Evolutionary conservation across 179 eudicot genomes (phyloP), one percentile per base, ranked within the genome.

Genomic region (Gypsophila paniculata): DNA sequence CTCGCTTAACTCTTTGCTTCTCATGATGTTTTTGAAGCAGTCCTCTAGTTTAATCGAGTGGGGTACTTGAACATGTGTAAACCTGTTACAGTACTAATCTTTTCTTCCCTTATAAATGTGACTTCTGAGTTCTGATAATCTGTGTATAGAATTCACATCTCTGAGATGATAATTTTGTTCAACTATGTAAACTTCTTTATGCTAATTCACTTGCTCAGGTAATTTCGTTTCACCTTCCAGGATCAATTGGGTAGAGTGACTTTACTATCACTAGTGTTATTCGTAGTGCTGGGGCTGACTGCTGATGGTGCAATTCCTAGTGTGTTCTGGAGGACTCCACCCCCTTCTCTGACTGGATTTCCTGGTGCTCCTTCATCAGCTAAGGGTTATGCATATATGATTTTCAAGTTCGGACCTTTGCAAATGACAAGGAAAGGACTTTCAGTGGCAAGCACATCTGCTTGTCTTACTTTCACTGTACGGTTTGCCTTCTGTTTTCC

Each of bases 241-340:
- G 98, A 93, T 88, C 98, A 93, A 80, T 78, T 93, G 80, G 93
- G 88, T 74, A 86, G 97, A 78, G 96, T 88, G 74, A 34, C 90
- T 29, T 82, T 91, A 82, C 82, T 93, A 19, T 89, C 87, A 72
- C 86, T 87, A 57, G 64, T 93, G 82, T 83, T 91, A 61, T 93
- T 91, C 81, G 61, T 93, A 79, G 86, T 87, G 84, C 81, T 91
- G 86, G 97, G 91, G 61, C 76, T 93, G 70, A 86, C 96, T 67
- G 85, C 97, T 64, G 98, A 93, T 78, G 82, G 91, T 61, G 88
- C 83, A 46, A 86, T 96, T 71, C 85, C 96, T 65, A 76, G 85
- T 64, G 81, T 86, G 71, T 81, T 86, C 44, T 76, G 75, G 63
- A 91, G 98, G 82, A 84, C 84, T 74, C 98, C 98, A 10, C 90